phyloP scores from a whole-genome alignment of 176 grass and related monocot genomes.

The Zizania latifolia region DNA sequence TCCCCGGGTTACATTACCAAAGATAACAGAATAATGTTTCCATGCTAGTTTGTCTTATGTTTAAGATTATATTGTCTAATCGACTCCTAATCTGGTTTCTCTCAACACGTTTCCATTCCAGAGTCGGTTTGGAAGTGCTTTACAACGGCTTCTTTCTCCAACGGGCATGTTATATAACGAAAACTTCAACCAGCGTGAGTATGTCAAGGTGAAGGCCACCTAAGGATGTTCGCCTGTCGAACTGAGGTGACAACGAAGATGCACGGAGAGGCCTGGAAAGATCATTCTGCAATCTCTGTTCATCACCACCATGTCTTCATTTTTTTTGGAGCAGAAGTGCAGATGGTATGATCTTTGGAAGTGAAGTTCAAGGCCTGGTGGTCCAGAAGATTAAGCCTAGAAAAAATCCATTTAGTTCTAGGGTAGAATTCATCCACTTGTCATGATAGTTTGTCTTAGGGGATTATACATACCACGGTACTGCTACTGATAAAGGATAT shows the following conservation, averaged over 20 bases:
- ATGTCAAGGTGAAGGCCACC: constrained; percentile 42
- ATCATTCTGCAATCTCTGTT: not conserved
- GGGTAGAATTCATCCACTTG: not conserved
- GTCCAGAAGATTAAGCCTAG: not conserved
- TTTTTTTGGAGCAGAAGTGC: not conserved
- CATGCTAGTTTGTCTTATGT: not conserved
- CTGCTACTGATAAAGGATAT: not conserved
- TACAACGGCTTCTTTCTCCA: constrained; percentile 63
- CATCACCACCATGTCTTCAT: not conserved
- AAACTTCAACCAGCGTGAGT: constrained; percentile 53
- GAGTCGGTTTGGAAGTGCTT: constrained; percentile 68
- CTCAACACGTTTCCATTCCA: constrained; percentile 22
- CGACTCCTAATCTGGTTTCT: constrained; percentile 1
- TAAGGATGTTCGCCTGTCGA: constrained; percentile 21
- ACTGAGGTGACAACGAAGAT: not conserved
- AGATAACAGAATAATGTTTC: not conserved
- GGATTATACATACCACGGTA: not conserved
- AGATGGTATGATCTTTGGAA: constrained; percentile 8
- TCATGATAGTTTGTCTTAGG: not conserved
- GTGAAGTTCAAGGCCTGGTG: not conserved
- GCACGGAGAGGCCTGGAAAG: not conserved
- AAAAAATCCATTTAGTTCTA: not conserved
- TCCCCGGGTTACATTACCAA: not conserved
- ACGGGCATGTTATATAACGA: constrained; percentile 63
- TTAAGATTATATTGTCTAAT: no score